Evolutionary conservation across 2,329 filamentous ascomycete species (phyloP).

Genomic region (Sarocladium strictum): DNA sequence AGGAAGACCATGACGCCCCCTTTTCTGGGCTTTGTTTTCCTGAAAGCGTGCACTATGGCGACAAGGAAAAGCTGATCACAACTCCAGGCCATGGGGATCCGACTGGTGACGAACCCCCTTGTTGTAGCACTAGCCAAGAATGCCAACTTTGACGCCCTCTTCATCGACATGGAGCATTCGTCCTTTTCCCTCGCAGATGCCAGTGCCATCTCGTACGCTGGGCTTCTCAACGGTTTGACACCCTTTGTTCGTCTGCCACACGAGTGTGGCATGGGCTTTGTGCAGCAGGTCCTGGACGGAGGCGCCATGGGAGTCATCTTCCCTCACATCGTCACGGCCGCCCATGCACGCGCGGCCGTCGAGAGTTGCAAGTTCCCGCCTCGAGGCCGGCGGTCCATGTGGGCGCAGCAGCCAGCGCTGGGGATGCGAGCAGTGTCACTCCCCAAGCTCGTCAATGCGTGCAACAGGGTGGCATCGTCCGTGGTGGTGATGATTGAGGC

Average conservation of each 20-base stretch:
- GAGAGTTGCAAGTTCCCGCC: constrained; percentile 16
- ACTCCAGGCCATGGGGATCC: background rate
- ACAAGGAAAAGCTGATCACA: too few relatives aligned
- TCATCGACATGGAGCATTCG: constrained; percentile 31
- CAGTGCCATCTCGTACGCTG: constrained; percentile 20
- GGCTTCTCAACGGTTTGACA: constrained; percentile 20
- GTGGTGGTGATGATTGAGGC: constrained; percentile 24
- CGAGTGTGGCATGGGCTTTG: constrained; percentile 23
- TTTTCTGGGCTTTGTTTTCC: too few relatives aligned
- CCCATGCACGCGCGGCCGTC: constrained; percentile 13
- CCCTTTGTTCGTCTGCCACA: constrained; percentile 25
- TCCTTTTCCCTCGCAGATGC: constrained; percentile 20
- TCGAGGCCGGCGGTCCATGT: constrained; percentile 15
- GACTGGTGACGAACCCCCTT: background rate
- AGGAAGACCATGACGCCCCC: too few relatives aligned
- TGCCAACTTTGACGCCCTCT: constrained; percentile 25
- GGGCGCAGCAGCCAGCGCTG: constrained; percentile 10
- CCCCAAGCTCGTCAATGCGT: constrained; percentile 13
- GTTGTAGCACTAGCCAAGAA: constrained; percentile 23
- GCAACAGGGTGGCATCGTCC: constrained; percentile 18
- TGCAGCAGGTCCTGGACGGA: constrained; percentile 24
- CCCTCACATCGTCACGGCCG: constrained; percentile 13
- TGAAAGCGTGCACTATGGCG: too few relatives aligned
- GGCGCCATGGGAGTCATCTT: constrained; percentile 22
- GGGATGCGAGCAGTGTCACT: background rate